Base-by-base conservation (phyloP, 2,329 filamentous ascomycete species). In the Beauveria sp. region DNA sequence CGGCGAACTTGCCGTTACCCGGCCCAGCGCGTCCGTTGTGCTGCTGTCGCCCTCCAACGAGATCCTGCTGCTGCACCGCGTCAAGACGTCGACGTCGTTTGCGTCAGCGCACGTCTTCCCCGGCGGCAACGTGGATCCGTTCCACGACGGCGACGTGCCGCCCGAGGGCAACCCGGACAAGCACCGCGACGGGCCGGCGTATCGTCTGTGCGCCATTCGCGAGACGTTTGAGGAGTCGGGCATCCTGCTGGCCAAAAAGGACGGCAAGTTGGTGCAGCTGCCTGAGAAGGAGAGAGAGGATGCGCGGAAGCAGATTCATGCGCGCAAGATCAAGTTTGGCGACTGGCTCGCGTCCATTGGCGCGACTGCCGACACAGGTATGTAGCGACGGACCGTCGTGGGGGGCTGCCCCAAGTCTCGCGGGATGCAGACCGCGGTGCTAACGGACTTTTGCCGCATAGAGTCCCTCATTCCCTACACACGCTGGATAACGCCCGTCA, bases 221-320 rank as follows among this genome's bases (percentile, higher is more conserved):
- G 95, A 98, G 78, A 91, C 91, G 0, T 98, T 98, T 70, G 95
- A 99, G 72, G 95, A 98, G 76, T 93, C 90, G 65, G 95, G 95
- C 0, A 91, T 97, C 59, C 75, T 98, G 28, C 80, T 98, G 3
- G 91, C 90, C 0, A 78, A 72, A 59, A 68, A 65, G 62, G 78
- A 79, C 6, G 81, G 80, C 0, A 74, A 77, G 22, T 74, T 93
- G 57, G 74, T 95, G 34, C 80, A 85, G 46, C 71, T 96, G 6
- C 72, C 80, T 0, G 79, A 84, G 8, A 74, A 74, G 1, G 83
- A 86, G 62, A 78, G 87, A 30, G 87, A 91, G 58, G 74, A 78
- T 57, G 91, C 86, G 1, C 81, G 93, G 61, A 82, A 81, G 67
- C 77, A 78, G 6, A 85, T 97, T 2, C 91, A 96, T 70, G 77